phyloP scores from a whole-genome alignment of 2,329 filamentous ascomycete species.

The Aureobasidium sp. region DNA sequence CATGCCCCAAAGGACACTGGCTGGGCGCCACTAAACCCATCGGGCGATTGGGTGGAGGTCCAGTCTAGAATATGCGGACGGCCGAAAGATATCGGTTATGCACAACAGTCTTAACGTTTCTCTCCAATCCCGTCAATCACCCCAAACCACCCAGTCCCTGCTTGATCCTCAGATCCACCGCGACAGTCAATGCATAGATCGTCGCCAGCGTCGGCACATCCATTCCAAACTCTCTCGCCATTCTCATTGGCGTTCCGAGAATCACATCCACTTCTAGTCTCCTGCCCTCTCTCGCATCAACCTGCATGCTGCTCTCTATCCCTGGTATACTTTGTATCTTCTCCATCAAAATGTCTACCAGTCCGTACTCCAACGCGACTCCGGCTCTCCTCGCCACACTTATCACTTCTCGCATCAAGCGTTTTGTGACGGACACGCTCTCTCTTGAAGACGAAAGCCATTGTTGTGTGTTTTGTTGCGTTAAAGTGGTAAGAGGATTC shows the following conservation, averaged over 20 bases:
- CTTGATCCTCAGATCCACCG: conserved; percentile 23
- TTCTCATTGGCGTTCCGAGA: conserved; percentile 36
- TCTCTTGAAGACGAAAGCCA: conserved; percentile 38
- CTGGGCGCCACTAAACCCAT: not conserved
- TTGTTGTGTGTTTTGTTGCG: conserved; percentile 35
- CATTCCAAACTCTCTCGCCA: conserved; percentile 35
- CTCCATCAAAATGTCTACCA: conserved; percentile 35
- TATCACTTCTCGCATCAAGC: conserved; percentile 40
- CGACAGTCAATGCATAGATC: conserved; percentile 29
- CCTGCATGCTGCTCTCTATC: conserved; percentile 42
- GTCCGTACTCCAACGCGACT: conserved; percentile 31
- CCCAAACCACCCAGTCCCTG: not conserved
- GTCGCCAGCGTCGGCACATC: conserved; percentile 35
- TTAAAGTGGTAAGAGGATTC: conserved; percentile 49
- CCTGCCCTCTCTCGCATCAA: conserved; percentile 35
- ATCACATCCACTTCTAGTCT: conserved; percentile 43
- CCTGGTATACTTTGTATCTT: conserved; percentile 35
- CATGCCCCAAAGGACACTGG: not conserved
- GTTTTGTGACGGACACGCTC: conserved; percentile 33
- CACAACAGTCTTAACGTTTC: not conserved
- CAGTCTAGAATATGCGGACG: not conserved
- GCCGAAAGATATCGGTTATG: not conserved
- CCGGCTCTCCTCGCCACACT: conserved; percentile 33
- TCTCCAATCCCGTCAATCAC: not conserved
- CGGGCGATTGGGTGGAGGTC: not conserved